Evolutionary conservation across 2,329 filamentous ascomycete species (phyloP), one percentile per base, ranked within the genome.

Genomic region (Ophiostoma montium): DNA sequence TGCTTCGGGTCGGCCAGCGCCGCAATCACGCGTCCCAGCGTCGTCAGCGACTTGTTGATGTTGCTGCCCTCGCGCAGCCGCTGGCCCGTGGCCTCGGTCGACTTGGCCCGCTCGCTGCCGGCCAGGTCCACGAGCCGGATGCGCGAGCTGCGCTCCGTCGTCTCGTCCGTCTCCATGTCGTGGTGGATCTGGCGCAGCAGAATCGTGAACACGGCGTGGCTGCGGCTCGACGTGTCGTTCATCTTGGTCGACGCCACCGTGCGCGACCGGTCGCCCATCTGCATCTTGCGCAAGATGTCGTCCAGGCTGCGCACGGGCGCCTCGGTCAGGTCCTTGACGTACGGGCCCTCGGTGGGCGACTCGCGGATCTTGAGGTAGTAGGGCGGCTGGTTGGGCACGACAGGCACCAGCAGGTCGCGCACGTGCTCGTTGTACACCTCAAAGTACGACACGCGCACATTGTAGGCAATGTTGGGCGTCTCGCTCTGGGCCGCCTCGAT

Each of bases 361-460:
- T 98, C 92, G 71, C 94, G 82, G 55, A 98, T 92, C 67, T 94
- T 95, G 45, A 98, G 72, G 62, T 96, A 46, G 88, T 98, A 35
- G 86, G 80, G 9, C 90, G 92, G 62, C 96, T 98, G 53, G 13
- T 50, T 35, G 11, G 51, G 35, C 21, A 49, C 49, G 6, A 56
- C 53, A 6, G 55, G 55, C 46, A 54, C 52, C 54, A 98, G 74
- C 60, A 98, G 68, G 72, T 98, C 92, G 61, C 92, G 84, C 9
- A 98, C 94, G 58, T 89, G 78, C 67, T 98, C 92, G 65, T 98
- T 98, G 73, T 98, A 98, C 60, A 98, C 98, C 72, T 98, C 92
- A 61, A 98, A 74, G 64, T 98, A 98, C 33, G 92, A 96, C 45
- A 98, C 92, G 65, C 96, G 92, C 50, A 98, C 89, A 1, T 92